Evolutionary conservation across 2,329 filamentous ascomycete species (phyloP).

Genomic region (Emmonsia crescens): DNA sequence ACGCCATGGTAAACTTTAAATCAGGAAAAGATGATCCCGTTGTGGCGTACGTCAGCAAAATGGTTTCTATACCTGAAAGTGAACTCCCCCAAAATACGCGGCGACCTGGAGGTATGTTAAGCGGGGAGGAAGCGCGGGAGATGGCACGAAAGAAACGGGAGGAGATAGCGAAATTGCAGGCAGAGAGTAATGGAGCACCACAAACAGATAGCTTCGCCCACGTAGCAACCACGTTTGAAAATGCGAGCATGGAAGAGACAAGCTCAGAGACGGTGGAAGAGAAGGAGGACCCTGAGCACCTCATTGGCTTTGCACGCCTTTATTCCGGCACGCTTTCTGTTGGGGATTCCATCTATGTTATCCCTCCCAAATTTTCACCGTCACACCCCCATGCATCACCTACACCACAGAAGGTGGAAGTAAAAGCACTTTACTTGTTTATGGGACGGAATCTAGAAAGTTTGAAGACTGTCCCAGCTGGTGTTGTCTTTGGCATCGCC

Average conservation of each 20-base stretch:
- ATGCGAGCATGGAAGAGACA: conserved; percentile 46
- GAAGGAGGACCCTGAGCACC: conserved; percentile 64
- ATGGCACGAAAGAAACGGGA: conserved; percentile 79
- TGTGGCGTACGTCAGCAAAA: conserved; percentile 94
- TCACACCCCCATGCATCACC: conserved; percentile 60
- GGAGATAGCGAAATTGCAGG: conserved; percentile 72
- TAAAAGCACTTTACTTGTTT: conserved; percentile 83
- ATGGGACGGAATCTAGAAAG: conserved; percentile 87
- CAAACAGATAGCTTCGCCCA: conserved; percentile 42
- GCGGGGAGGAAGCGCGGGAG: conserved; percentile 80
- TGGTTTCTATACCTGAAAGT: conserved; percentile 89
- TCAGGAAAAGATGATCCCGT: conserved; percentile 60
- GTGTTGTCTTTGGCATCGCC: conserved; percentile 89
- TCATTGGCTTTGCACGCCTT: conserved; percentile 88
- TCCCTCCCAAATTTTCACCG: conserved; percentile 88
- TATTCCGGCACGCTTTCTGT: conserved; percentile 86
- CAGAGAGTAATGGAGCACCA: conserved; percentile 36
- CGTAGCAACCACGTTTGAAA: conserved; percentile 51
- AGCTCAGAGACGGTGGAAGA: conserved; percentile 42
- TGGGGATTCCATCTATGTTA: conserved; percentile 80
- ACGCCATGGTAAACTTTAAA: conserved; percentile 77
- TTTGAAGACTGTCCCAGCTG: conserved; percentile 74
- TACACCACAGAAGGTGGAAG: conserved; percentile 67
- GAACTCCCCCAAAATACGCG: conserved; percentile 76
- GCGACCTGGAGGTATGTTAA: conserved; percentile 59